Conservation (phyloP, 2,329 filamentous ascomycete species). For the Calonectria pauciramosa region DNA sequence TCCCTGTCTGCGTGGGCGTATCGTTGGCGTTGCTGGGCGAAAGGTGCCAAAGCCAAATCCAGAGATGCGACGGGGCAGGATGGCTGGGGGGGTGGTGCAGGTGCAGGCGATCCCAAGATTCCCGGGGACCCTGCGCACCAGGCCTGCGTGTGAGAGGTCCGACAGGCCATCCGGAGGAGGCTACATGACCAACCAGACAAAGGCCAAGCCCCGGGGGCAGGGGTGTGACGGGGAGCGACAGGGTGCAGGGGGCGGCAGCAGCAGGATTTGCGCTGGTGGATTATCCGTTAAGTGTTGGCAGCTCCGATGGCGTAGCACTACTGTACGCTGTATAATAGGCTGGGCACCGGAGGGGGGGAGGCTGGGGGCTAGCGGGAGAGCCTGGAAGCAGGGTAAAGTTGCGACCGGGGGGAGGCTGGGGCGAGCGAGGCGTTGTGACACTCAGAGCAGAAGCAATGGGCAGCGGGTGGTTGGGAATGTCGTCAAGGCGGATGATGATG, state of each 20-base stretch:
- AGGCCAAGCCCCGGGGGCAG: constrained; percentile 1
- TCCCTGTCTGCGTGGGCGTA: neutral
- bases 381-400: constrained; percentile 1
- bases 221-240: neutral
- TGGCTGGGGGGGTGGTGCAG: constrained; percentile 4
- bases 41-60: neutral
- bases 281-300: constrained; percentile 24
- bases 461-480: neutral
- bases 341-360: neutral
- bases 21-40: constrained; percentile 24
- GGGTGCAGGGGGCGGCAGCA: constrained; percentile 21
- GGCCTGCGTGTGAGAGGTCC: constrained; percentile 2
- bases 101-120: constrained; percentile 12
- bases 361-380: neutral
- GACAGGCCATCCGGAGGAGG: constrained; percentile 13
- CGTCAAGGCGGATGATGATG: neutral
- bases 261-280: neutral
- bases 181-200: neutral
- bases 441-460: neutral
- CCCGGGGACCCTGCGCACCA: constrained; percentile 13
- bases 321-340: constrained; percentile 15
- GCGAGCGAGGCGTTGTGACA: constrained; percentile 2
- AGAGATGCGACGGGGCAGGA: neutral
- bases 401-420: constrained; percentile 11
- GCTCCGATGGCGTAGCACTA: constrained; percentile 23